A percentile compares a stretch with the other conserved stretches of the same genome.
These are phyloP conservation scores for Aspergillus quadrilineatus DNA, from an alignment of 2,329 filamentous ascomycete species.

Conservation along the genomic window DNA sequence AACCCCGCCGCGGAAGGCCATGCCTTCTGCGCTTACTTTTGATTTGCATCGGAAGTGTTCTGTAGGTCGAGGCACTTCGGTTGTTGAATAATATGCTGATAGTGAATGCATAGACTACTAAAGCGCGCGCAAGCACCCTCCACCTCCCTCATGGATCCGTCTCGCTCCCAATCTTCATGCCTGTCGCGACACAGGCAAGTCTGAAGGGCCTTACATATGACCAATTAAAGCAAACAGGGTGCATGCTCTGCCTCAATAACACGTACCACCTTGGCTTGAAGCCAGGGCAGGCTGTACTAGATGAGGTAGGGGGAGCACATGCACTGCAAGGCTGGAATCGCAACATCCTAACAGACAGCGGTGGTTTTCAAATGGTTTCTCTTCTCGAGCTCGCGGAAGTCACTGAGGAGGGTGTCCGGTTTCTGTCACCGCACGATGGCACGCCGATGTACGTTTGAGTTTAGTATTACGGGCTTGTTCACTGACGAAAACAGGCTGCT, in stretches of 20 bases:
- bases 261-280: conserved; percentile 96
- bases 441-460: conserved; percentile 65
- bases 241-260: conserved; percentile 91
- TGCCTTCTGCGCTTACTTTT: conserved; percentile 68
- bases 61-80: conserved; percentile 53
- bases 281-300: conserved; percentile 85
- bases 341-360: conserved; percentile 79
- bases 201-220: conserved; percentile 91
- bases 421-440: conserved; percentile 94
- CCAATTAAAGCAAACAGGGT: conserved; percentile 85
- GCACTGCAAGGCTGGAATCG: conserved; percentile 92
- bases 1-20: conserved; percentile 29
- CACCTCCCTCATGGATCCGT: conserved; percentile 90
- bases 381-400: conserved; percentile 88
- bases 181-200: conserved; percentile 93
- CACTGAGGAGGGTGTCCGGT: conserved; percentile 92
- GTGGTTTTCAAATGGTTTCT: conserved; percentile 96
- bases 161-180: conserved; percentile 94
- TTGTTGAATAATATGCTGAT: background rate
- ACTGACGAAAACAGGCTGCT: conserved; percentile 54
- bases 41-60: conserved; percentile 77
- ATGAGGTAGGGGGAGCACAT: conserved; percentile 87
- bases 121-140: conserved; percentile 84
- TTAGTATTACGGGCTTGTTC: no score
- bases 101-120: conserved; percentile 67